Evolutionary conservation across 352 stramenopile genomes (phyloP), one percentile per base, ranked within the genome.

Genomic region (Globisporangium carolinianum): DNA sequence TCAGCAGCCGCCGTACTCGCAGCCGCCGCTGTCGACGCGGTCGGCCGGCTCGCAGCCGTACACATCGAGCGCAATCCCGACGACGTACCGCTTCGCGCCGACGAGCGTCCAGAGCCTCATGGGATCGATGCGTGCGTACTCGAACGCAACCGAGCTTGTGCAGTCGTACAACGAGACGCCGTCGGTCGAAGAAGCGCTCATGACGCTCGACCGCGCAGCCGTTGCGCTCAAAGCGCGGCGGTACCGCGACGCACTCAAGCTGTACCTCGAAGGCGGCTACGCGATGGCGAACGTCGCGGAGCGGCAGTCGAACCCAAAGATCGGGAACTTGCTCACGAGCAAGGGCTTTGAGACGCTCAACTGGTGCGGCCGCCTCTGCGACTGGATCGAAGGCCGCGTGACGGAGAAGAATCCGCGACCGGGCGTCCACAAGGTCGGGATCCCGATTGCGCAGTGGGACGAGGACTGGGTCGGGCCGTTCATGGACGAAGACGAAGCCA

Each of bases 341-440:
- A 95, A 95, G 66, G 83, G 79, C 42, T 89, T 92, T 42, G 85
- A 95, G 64, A 91, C 79, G 46, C 74, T 95, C 55, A 90, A 95
- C 58, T 95, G 85, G 85, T 91, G 81, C 49, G 83, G 79, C 5
- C 58, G 71, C 5, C 71, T 95, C 0, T 92, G 81, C 51, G 83
- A 93, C 61, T 91, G 78, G 76, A 91, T 95, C 49, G 85, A 95
- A 65, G 83, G 83, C 9, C 85, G 83, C n/a, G 58, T 87, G 6
- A 66, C 86, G 18, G 84, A 91, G 45, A 83, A 85, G 61, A 79
- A 83, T 39, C 81, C 85, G 9, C 81, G 83, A 0, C 81, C 83
- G 0, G 81, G 85, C 6, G 77, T 90, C 15, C 81, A 91, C 65
- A 93, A 93, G 47, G 80, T 92, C 15, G 83, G 75, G 0, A 93